Conservation (phyloP, 345 rosid species). For the Eutrema yunnanense region DNA sequence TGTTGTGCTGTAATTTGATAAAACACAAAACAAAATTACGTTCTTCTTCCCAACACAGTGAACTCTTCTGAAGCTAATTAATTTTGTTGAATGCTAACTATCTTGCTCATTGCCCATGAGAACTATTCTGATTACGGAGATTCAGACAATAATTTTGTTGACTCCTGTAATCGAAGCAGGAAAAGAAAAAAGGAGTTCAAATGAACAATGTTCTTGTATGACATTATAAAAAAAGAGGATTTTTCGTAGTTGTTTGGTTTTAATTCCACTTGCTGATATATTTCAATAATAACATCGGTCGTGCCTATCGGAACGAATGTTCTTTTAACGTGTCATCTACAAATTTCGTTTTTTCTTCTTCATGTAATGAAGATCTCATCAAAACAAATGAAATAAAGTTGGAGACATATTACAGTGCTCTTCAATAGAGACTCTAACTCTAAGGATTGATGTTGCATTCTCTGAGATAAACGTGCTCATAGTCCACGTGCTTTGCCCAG, state of each 20-base stretch:
- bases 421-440: conserved; percentile 14
- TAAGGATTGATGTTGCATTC: conserved; percentile 76
- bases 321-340: conserved; percentile 18
- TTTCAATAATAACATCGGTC: background rate
- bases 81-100: too few species aligned
- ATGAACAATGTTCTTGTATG: background rate
- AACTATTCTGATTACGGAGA: too few species aligned
- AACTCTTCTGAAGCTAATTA: background rate
- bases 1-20: conserved; percentile 17
- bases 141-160: background rate
- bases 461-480: conserved; percentile 47
- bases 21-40: conserved; percentile 11
- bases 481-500: conserved; percentile 63
- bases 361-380: conserved; percentile 12
- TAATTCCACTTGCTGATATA: background rate
- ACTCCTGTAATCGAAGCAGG: background rate
- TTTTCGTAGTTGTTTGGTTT: background rate
- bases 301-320: background rate
- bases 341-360: background rate
- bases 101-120: too few species aligned
- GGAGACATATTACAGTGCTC: conserved; percentile 6
- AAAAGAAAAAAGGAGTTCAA: background rate
- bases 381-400: background rate
- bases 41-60: background rate
- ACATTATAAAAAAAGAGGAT: background rate